Conservation (phyloP, 2,329 filamentous ascomycete genomes). For the Penicillium sp. region DNA sequence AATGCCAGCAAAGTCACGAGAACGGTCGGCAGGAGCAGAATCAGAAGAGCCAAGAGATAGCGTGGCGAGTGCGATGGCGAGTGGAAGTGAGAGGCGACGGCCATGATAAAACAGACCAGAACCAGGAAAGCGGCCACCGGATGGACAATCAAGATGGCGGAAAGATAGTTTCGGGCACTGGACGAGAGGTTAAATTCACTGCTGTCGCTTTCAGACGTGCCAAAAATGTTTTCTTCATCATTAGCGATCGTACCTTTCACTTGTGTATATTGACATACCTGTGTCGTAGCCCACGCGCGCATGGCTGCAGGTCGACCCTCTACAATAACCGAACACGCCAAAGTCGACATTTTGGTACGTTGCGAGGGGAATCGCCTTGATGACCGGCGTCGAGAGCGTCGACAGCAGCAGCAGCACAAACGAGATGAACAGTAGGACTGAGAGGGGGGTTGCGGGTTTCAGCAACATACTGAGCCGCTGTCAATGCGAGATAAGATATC, state of each 20-base stretch:
- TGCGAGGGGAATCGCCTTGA: slow-evolving; percentile 78
- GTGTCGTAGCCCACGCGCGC: slow-evolving; percentile 83
- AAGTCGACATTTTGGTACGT: slow-evolving; percentile 73
- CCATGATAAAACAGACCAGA: slow-evolving; percentile 76
- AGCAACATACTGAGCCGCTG: slow-evolving; percentile 64
- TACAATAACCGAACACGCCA: slow-evolving; percentile 90
- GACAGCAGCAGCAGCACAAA: slow-evolving; percentile 83
- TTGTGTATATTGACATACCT: slow-evolving; percentile 52
- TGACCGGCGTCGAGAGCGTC: slow-evolving; percentile 85
- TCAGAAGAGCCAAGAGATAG: slow-evolving; percentile 79
- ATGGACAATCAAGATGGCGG: slow-evolving; percentile 85
- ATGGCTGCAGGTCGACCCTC: slow-evolving; percentile 60
- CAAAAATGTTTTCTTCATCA: slow-evolving; percentile 46
- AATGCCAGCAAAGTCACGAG: slow-evolving; percentile 82
- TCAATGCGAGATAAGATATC: not conserved
- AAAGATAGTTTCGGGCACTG: slow-evolving; percentile 64
- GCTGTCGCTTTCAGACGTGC: slow-evolving; percentile 38
- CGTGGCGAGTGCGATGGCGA: slow-evolving; percentile 82
- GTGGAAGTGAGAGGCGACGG: slow-evolving; percentile 79
- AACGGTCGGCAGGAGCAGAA: slow-evolving; percentile 80
- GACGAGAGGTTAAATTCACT: slow-evolving; percentile 64
- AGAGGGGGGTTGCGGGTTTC: slow-evolving; percentile 86
- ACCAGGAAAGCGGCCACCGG: slow-evolving; percentile 84
- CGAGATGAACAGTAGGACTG: slow-evolving; percentile 76
- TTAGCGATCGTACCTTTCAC: not conserved